Conservation (phyloP, 1,284 basidiomycete genomes). For the Psilocybe mexicana region DNA sequence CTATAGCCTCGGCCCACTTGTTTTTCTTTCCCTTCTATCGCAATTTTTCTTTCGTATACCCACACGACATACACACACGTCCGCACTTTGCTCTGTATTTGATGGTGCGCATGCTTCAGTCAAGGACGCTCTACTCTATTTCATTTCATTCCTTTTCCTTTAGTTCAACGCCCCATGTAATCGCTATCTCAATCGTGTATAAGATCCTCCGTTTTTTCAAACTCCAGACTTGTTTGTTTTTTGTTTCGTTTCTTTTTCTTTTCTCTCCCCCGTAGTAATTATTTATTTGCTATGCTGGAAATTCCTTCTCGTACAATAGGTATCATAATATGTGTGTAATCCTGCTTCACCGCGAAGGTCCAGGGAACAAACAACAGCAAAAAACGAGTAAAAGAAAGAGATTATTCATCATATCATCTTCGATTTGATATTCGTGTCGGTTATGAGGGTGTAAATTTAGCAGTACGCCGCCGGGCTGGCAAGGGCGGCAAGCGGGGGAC, state of each 20-base stretch:
- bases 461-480: background rate
- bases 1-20: background rate
- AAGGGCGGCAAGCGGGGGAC: too few species aligned
- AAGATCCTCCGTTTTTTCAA: conserved; percentile 8
- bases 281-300: conserved; percentile 16
- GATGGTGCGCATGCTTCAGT: conserved; percentile 24
- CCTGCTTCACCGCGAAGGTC: background rate
- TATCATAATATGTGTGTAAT: conserved; percentile 10
- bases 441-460: background rate
- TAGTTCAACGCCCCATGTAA: conserved; percentile 21
- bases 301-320: conserved; percentile 10
- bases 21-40: conserved; percentile 6
- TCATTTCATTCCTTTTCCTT: conserved; percentile 10
- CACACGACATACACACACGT: conserved; percentile 17
- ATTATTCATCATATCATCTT: background rate
- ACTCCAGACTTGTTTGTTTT: background rate
- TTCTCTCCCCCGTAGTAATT: conserved; percentile 4
- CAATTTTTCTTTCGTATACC: conserved; percentile 16
- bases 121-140: conserved; percentile 28
- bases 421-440: background rate
- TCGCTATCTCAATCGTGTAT: conserved; percentile 25
- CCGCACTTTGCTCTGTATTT: conserved; percentile 7
- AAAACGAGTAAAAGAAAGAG: background rate
- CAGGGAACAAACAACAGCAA: background rate
- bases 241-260: background rate